These are phyloP conservation scores for Fusarium paranaense DNA, from an alignment of 2,329 filamentous ascomycete genomes.

Conservation along the genomic window DNA sequence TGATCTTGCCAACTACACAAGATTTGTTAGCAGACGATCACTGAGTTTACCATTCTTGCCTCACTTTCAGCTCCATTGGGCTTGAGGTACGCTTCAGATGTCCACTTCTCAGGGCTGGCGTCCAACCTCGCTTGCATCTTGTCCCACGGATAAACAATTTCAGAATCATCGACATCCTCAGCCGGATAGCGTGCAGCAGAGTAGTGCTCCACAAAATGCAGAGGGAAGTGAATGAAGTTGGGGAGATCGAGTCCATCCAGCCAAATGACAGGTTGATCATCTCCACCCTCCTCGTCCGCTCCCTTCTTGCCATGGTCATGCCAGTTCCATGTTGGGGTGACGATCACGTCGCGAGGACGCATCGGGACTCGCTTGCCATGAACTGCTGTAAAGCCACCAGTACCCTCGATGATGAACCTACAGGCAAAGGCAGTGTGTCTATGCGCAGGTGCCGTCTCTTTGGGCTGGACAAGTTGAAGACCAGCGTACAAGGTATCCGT, in stretches of 20 bases:
- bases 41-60: not conserved
- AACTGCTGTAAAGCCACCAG: constrained; percentile 65
- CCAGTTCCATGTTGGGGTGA: constrained; percentile 70
- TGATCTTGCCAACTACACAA: constrained; percentile 47
- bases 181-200: constrained; percentile 58
- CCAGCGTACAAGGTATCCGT: constrained; percentile 69
- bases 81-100: not conserved
- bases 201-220: constrained; percentile 66
- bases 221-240: constrained; percentile 60
- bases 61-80: not conserved
- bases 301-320: constrained; percentile 71
- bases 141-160: constrained; percentile 61
- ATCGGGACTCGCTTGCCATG: constrained; percentile 65
- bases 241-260: constrained; percentile 67
- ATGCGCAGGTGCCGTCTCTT: constrained; percentile 66
- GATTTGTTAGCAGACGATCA: not conserved
- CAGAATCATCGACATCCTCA: constrained; percentile 53
- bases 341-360: constrained; percentile 64
- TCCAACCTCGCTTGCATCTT: constrained; percentile 59
- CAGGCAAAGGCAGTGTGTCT: constrained; percentile 66
- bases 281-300: constrained; percentile 42
- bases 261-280: constrained; percentile 63
- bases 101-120: constrained; percentile 11
- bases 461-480: constrained; percentile 66
- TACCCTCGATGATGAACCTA: constrained; percentile 68